Percentiles rank a stretch among this genome's conserved stretches.
Conservation (phyloP, 1,139 yeast genomes). For the Suhomyces bribrorum region DNA sequence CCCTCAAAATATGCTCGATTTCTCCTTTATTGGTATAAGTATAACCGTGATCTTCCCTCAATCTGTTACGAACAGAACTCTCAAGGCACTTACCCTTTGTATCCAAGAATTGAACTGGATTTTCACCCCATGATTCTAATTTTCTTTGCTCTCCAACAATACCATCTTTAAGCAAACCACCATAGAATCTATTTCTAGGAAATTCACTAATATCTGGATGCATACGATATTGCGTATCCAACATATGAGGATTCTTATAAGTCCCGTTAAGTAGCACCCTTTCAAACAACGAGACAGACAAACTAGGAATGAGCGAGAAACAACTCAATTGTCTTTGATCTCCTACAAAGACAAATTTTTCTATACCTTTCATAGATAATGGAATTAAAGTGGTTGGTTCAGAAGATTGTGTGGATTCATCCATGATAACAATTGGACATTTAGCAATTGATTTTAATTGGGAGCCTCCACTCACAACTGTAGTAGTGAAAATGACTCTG, state of each 20-base stretch:
- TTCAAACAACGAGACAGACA: slow-evolving; percentile 61
- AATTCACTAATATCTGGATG: slow-evolving; percentile 63
- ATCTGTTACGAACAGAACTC: slow-evolving; percentile 44
- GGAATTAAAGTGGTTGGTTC: slow-evolving; percentile 73
- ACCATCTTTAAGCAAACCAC: slow-evolving; percentile 59
- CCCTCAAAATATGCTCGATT: slow-evolving; percentile 45
- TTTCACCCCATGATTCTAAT: slow-evolving; percentile 38
- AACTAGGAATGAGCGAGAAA: slow-evolving; percentile 63
- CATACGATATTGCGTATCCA: slow-evolving; percentile 74
- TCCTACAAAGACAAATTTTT: slow-evolving; percentile 70
- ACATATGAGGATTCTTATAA: slow-evolving; percentile 61
- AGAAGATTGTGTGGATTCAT: slow-evolving; percentile 49
- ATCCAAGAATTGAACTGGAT: slow-evolving; percentile 58
- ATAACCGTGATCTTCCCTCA: slow-evolving; percentile 52
- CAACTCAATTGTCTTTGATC: slow-evolving; percentile 67
- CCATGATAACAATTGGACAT: slow-evolving; percentile 69
- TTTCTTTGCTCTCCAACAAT: slow-evolving; percentile 51
- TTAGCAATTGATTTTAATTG: slow-evolving; percentile 56
- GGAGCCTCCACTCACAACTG: slow-evolving; percentile 70
- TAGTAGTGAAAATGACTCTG: slow-evolving; percentile 68
- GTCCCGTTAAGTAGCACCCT: slow-evolving; percentile 58
- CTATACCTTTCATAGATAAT: slow-evolving; percentile 65
- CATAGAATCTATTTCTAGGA: slow-evolving; percentile 59
- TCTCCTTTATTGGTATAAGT: slow-evolving; percentile 59
- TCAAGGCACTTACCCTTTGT: slow-evolving; percentile 47